Conservation (phyloP, 2,329 filamentous ascomycete genomes). For the Aureobasidium musti region DNA sequence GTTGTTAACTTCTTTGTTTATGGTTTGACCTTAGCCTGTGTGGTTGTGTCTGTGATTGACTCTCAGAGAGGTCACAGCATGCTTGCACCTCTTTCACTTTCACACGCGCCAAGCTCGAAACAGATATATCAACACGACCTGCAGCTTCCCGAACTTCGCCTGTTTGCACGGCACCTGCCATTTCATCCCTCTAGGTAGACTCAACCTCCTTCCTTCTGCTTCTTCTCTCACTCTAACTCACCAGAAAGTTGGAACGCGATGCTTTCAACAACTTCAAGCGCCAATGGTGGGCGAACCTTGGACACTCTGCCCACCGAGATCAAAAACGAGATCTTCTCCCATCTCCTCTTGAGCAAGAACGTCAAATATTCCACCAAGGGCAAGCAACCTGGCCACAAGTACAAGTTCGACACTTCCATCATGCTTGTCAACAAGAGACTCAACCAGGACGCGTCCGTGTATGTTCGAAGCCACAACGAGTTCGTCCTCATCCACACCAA, state of each 20-base stretch:
- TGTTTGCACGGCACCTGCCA: slow-evolving; percentile 12
- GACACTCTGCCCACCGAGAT: slow-evolving; percentile 4
- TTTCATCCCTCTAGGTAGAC: not conserved
- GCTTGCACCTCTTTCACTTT: slow-evolving; percentile 6
- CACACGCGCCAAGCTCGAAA: not conserved
- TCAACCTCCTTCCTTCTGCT: not conserved
- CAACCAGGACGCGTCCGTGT: slow-evolving; percentile 5
- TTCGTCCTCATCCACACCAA: slow-evolving; percentile 15
- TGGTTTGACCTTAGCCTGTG: slow-evolving; percentile 2
- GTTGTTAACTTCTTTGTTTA: not conserved
- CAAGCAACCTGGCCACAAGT: slow-evolving; percentile 7
- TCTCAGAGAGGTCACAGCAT: not conserved
- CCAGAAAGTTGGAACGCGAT: not conserved
- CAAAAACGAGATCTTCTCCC: slow-evolving; percentile 21
- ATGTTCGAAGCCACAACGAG: slow-evolving; percentile 17
- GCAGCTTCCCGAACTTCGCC: slow-evolving; percentile 8
- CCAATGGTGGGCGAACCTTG: slow-evolving; percentile 7
- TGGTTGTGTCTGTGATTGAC: not conserved
- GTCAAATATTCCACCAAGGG: slow-evolving; percentile 18
- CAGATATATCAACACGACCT: slow-evolving; percentile 6
- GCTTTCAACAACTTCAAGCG: slow-evolving; percentile 9
- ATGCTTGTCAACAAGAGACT: slow-evolving; percentile 24
- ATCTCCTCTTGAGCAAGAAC: slow-evolving; percentile 18
- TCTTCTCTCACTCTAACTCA: not conserved
- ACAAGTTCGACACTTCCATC: slow-evolving; percentile 15